Conservation (phyloP, 768 basidiomycete species). For the Cystobasidium tubakii region DNA sequence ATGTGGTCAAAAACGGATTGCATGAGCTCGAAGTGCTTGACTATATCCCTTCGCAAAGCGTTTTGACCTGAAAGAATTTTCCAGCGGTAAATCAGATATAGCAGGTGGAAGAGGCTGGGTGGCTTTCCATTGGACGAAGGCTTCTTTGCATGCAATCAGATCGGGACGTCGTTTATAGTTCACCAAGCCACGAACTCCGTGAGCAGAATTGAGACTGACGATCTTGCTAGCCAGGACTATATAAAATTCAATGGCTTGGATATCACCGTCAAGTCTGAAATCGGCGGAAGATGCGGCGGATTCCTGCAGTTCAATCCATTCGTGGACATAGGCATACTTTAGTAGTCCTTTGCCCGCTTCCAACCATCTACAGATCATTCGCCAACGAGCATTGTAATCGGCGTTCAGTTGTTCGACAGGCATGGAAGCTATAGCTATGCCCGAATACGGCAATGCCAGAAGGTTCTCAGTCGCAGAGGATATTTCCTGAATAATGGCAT, state of each 20-base stretch:
- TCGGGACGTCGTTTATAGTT: background rate
- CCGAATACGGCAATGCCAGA: background rate
- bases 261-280: background rate
- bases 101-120: background rate
- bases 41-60: background rate
- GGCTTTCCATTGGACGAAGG: background rate
- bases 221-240: background rate
- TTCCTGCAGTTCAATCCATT: background rate
- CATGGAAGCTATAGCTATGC: background rate
- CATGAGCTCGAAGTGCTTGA: background rate
- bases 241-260: background rate
- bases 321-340: background rate
- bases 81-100: background rate
- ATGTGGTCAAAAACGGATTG: background rate
- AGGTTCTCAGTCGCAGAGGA: background rate
- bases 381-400: background rate
- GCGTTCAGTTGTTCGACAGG: slow-evolving; percentile 3
- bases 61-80: background rate
- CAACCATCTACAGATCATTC: background rate
- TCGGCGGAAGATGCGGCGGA: background rate
- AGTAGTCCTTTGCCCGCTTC: too few species aligned
- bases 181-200: background rate
- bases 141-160: background rate
- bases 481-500: background rate
- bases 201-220: background rate